These are phyloP conservation scores for Trichoderma atroviride DNA, from an alignment of 2,329 filamentous ascomycete genomes.

Conservation along the genomic window DNA sequence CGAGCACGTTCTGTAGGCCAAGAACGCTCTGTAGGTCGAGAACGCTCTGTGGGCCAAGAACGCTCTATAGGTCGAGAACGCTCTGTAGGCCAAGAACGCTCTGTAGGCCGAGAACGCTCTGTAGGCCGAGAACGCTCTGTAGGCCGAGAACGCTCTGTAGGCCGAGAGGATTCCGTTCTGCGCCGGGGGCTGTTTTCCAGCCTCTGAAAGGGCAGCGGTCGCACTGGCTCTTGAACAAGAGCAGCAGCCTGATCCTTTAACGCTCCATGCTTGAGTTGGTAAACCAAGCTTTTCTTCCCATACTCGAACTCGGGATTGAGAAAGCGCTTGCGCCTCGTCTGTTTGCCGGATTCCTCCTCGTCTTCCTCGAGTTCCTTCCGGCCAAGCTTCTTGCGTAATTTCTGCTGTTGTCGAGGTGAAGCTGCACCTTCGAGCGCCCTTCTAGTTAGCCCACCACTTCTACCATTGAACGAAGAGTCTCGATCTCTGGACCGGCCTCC, in stretches of 20 bases:
- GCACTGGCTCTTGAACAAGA: slow-evolving; percentile 36
- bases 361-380: slow-evolving; percentile 43
- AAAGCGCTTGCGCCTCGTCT: slow-evolving; percentile 56
- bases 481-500: slow-evolving; percentile 30
- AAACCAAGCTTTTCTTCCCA: slow-evolving; percentile 60
- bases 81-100: neutral
- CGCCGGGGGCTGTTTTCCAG: slow-evolving; percentile 8
- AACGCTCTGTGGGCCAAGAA: neutral
- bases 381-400: slow-evolving; percentile 57
- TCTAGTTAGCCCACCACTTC: slow-evolving; percentile 32
- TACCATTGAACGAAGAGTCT: slow-evolving; percentile 28
- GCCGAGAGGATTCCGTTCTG: neutral
- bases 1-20: too few relatives aligned
- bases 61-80: neutral
- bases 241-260: slow-evolving; percentile 36
- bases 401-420: slow-evolving; percentile 42
- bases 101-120: neutral
- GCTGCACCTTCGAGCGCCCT: slow-evolving; percentile 38
- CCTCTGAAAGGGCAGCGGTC: slow-evolving; percentile 24
- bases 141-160: neutral
- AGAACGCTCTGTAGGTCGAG: too few relatives aligned
- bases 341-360: slow-evolving; percentile 40
- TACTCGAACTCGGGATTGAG: slow-evolving; percentile 52
- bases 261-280: slow-evolving; percentile 53
- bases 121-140: neutral